These are phyloP conservation scores for Erigeron canadensis DNA, from an alignment of 129 eudicot genomes.

Conservation along the genomic window DNA sequence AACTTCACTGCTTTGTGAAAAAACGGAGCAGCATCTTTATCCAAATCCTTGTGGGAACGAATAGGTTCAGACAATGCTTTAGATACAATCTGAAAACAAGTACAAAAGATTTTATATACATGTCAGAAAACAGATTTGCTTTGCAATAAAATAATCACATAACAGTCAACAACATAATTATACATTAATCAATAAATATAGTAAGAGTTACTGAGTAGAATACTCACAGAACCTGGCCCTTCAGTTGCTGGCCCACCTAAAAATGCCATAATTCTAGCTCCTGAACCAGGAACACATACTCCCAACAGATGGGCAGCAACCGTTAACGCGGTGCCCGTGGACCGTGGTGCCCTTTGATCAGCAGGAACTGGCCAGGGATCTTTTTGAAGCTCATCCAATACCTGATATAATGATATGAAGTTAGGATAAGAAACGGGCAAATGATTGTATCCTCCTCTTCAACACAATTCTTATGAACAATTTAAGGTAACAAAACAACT, in stretches of 20 bases:
- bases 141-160: neutral
- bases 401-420: conserved; percentile 37
- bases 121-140: neutral
- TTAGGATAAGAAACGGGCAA: conserved; percentile 3
- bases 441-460: conserved; percentile 10
- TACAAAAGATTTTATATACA: conserved; percentile 8
- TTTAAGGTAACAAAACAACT: conserved; percentile 3
- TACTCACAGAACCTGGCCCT: conserved; percentile 96
- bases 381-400: conserved; percentile 94
- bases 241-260: conserved; percentile 96
- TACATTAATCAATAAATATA: neutral
- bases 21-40: conserved; percentile 85
- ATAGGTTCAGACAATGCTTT: conserved; percentile 86
- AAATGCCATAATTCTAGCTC: conserved; percentile 93
- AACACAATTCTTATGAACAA: conserved; percentile 1
- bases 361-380: conserved; percentile 95
- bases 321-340: conserved; percentile 83
- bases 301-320: conserved; percentile 87
- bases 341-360: conserved; percentile 88
- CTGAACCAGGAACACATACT: conserved; percentile 87
- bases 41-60: conserved; percentile 96
- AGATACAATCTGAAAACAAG: conserved; percentile 66
- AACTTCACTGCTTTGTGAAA: conserved; percentile 92
- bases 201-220: conserved; percentile 24
- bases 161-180: neutral